These are phyloP conservation scores for Acephala macrosclerotiorum DNA, from an alignment of 2,329 filamentous ascomycete species.

Conservation along the genomic window DNA sequence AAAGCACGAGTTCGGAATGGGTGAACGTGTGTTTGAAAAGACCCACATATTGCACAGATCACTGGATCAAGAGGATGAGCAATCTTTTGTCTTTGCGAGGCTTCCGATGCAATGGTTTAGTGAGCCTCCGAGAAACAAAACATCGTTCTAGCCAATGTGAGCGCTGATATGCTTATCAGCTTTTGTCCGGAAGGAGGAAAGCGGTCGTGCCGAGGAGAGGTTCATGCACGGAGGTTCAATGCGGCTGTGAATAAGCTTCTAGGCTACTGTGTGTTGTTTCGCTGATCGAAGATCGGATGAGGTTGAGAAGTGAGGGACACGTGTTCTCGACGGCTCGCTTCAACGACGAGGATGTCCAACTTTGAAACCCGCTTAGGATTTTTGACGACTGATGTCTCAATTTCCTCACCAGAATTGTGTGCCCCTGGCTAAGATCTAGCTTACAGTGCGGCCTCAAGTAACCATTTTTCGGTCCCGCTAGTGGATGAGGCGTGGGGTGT, in stretches of 20 bases:
- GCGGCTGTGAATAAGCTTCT: neutral
- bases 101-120: neutral
- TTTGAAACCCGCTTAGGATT: too few species aligned
- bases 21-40: neutral
- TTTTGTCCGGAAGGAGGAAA: neutral
- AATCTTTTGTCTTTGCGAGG: neutral
- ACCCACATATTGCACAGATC: neutral
- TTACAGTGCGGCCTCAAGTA: neutral
- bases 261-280: neutral
- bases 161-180: neutral
- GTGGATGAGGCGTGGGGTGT: neutral
- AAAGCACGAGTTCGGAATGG: neutral
- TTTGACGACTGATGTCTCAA: too few species aligned
- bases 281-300: neutral
- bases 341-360: neutral
- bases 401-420: too few species aligned
- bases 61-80: neutral
- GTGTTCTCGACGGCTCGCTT: neutral
- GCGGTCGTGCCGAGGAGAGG: neutral
- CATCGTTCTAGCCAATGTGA: neutral
- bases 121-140: slow-evolving; percentile 3
- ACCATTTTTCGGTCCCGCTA: neutral
- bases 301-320: neutral
- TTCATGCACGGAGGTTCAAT: neutral
- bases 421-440: too few species aligned